phyloP scores from a whole-genome alignment of 2,329 filamentous ascomycete species.

The Fusarium phyllophilum region DNA sequence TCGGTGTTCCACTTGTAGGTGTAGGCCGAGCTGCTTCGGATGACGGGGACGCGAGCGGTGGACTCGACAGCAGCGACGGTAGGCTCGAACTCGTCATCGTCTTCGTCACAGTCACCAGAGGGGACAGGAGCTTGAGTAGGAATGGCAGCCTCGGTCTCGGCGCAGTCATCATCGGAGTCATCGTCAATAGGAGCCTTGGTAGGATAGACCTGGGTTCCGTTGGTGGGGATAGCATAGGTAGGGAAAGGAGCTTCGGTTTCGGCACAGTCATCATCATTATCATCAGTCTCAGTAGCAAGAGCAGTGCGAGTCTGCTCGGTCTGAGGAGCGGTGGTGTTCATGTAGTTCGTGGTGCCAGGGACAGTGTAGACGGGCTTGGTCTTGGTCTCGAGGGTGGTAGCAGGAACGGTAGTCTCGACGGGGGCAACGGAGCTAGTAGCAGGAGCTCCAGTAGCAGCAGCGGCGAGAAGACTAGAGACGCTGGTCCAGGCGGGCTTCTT shows the following conservation, averaged over 20 bases:
- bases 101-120: neutral
- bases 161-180: constrained; percentile 18
- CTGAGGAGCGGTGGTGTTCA: constrained; percentile 26
- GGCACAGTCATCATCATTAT: constrained; percentile 28
- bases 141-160: neutral
- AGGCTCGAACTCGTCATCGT: constrained; percentile 1
- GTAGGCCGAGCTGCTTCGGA: constrained; percentile 34
- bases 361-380: constrained; percentile 19
- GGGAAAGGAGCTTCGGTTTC: constrained; percentile 22
- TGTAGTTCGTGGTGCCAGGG: constrained; percentile 8
- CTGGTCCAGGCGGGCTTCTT: constrained; percentile 55
- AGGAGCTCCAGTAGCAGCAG: constrained; percentile 31
- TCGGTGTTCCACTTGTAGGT: constrained; percentile 36
- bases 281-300: constrained; percentile 21
- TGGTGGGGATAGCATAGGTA: constrained; percentile 26
- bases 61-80: neutral
- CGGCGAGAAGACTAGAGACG: constrained; percentile 49
- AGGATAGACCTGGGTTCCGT: constrained; percentile 22
- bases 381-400: constrained; percentile 20
- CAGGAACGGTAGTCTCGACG: constrained; percentile 7
- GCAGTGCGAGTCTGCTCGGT: constrained; percentile 33
- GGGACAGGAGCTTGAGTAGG: neutral
- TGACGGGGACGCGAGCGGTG: constrained; percentile 27
- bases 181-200: constrained; percentile 9
- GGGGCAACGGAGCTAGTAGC: constrained; percentile 3